Conservation (phyloP, 2,329 filamentous ascomycete genomes). For the Colletotrichum noveboracense region DNA sequence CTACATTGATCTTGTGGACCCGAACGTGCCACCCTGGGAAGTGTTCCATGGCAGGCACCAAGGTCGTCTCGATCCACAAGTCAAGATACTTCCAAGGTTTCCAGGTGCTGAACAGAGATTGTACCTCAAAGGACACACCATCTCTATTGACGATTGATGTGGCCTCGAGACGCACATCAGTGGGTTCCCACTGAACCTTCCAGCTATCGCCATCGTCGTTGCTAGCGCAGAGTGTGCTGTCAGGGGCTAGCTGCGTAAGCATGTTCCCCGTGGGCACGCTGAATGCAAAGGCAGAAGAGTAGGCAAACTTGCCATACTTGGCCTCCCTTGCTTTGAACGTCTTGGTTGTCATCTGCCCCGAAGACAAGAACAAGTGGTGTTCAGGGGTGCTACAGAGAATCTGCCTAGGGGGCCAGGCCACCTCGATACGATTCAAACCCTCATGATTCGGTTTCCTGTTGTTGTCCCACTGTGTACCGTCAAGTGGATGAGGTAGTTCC, state of each 20-base stretch:
- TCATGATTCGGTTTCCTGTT: background rate
- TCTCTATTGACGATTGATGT: background rate
- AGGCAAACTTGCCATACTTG: slow-evolving; percentile 44
- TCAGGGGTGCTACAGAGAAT: slow-evolving; percentile 39
- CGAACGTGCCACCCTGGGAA: slow-evolving; percentile 19
- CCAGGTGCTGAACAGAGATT: slow-evolving; percentile 16
- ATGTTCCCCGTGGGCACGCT: slow-evolving; percentile 33
- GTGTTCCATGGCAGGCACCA: background rate
- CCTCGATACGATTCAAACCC: background rate
- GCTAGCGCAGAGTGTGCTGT: slow-evolving; percentile 21
- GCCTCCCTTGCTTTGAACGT: slow-evolving; percentile 37
- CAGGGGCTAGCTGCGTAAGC: slow-evolving; percentile 28
- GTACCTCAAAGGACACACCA: background rate
- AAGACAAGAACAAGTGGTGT: slow-evolving; percentile 43
- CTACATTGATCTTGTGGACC: slow-evolving; percentile 12
- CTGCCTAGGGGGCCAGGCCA: slow-evolving; percentile 36
- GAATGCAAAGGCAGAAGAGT: slow-evolving; percentile 44
- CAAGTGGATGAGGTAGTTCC: slow-evolving; percentile 39
- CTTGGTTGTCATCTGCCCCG: slow-evolving; percentile 37
- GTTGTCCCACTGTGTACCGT: background rate
- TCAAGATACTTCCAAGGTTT: slow-evolving; percentile 16
- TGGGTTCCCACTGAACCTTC: slow-evolving; percentile 7
- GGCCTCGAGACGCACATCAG: background rate
- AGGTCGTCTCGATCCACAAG: slow-evolving; percentile 14
- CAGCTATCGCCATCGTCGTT: slow-evolving; percentile 21